These are phyloP conservation scores for Kodamaea fukazawae DNA, from an alignment of 805 yeast species.

Conservation along the genomic window DNA sequence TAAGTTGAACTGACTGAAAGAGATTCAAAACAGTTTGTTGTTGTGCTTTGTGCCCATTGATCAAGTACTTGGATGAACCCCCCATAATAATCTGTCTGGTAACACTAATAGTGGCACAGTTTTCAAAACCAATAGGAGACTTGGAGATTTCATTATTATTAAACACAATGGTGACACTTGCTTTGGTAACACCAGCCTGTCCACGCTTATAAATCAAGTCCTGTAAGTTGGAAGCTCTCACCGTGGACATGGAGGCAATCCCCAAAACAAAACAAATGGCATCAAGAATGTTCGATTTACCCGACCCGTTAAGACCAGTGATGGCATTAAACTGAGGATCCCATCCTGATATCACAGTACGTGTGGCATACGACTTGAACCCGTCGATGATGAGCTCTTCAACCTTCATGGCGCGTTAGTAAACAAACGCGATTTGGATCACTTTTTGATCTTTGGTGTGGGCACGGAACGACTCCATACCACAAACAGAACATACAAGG, in stretches of 20 bases:
- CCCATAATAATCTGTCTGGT: conserved; percentile 90
- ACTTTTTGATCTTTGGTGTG: too few species aligned
- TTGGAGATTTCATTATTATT: conserved; percentile 74
- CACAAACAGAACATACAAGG: too few species aligned
- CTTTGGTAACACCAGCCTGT: conserved; percentile 96
- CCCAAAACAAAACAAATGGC: conserved; percentile 99
- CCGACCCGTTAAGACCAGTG: conserved; percentile 96
- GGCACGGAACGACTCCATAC: too few species aligned
- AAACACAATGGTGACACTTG: conserved; percentile 93
- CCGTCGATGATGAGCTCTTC: conserved; percentile 97
- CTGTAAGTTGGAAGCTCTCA: conserved; percentile 88
- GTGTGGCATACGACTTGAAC: conserved; percentile 93
- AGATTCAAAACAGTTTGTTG: conserved; percentile 87
- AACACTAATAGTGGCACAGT: conserved; percentile 74
- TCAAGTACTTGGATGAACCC: conserved; percentile 86
- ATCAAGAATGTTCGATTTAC: conserved; percentile 93
- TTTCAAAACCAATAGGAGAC: conserved; percentile 87
- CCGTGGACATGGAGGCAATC: conserved; percentile 89
- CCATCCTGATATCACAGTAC: conserved; percentile 95
- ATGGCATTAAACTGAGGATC: conserved; percentile 96
- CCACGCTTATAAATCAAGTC: conserved; percentile 96
- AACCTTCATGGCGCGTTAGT: conserved; percentile 61
- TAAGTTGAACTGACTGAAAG: conserved; percentile 92
- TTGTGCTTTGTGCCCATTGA: conserved; percentile 95
- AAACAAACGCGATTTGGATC: neutral